Percentiles rank a stretch among this genome's conserved stretches.
phyloP scores from a whole-genome alignment of 805 yeast species.

The Zygoascus bituminiphila region DNA sequence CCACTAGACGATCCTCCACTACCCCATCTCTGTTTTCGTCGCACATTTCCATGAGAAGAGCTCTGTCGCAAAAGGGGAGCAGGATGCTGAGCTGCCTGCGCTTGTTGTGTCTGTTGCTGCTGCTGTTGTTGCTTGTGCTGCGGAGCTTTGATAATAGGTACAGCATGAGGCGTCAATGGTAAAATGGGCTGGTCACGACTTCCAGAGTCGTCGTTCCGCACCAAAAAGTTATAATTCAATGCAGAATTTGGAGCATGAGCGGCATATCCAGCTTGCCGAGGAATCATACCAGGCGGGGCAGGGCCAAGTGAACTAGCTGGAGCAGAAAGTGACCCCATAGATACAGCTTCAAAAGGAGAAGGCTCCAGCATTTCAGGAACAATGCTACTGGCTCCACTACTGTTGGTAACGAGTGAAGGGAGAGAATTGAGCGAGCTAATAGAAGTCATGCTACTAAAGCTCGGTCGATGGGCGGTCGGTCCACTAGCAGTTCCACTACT shows the following conservation, averaged over 20 bases:
- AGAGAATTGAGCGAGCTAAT: not conserved
- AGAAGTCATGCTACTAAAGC: not conserved
- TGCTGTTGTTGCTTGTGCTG: slow-evolving; percentile 8
- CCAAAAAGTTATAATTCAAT: not conserved
- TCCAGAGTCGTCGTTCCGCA: slow-evolving; percentile 1
- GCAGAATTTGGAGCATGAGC: not conserved
- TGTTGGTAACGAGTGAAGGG: not conserved
- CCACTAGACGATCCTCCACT: not conserved
- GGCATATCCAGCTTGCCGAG: not conserved
- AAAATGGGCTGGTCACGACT: not conserved
- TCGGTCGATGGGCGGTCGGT: not conserved
- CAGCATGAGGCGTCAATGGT: too few species aligned
- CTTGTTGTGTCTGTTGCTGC: slow-evolving; percentile 8
- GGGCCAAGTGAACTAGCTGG: not conserved
- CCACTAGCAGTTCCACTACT: slow-evolving; percentile 11
- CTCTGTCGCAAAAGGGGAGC: not conserved
- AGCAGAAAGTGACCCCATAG: not conserved
- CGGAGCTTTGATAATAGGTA: not conserved
- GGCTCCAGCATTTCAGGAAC: slow-evolving; percentile 8
- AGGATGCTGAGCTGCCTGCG: slow-evolving; percentile 7
- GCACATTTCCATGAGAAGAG: slow-evolving; percentile 4
- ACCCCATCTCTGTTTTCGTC: not conserved
- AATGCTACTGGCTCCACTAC: not conserved
- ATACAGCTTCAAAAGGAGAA: slow-evolving; percentile 4
- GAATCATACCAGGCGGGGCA: not conserved